phyloP scores from a whole-genome alignment of 306 rosid species.

The Heteromeles arbutifolia region DNA sequence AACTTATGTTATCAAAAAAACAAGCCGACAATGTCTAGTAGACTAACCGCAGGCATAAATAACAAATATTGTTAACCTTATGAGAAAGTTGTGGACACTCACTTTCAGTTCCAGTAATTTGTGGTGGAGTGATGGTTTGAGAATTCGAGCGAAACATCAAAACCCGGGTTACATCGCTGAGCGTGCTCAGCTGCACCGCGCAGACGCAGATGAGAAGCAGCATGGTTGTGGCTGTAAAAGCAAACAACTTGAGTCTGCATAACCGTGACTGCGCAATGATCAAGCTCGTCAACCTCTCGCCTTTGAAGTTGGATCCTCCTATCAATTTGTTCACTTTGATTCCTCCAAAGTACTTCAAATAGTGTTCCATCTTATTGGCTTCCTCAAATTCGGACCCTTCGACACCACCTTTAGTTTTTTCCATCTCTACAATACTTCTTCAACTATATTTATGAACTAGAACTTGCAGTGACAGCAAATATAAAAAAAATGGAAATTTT shows the following conservation, averaged over 20 bases:
- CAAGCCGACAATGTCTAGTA: not conserved
- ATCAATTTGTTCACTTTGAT: conserved; percentile 10
- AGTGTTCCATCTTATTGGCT: conserved; percentile 15
- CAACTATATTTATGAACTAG: not conserved
- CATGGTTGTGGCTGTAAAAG: conserved; percentile 21
- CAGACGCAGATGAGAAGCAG: conserved; percentile 31
- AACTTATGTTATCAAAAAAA: not conserved
- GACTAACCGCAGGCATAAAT: no score
- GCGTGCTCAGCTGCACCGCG: conserved; percentile 26
- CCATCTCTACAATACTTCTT: not conserved
- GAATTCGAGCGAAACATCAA: conserved; percentile 17
- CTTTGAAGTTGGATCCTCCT: conserved; percentile 15
- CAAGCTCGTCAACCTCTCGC: conserved; percentile 32
- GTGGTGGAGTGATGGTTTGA: conserved; percentile 5
- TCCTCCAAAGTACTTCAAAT: conserved; percentile 9
- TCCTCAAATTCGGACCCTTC: not conserved
- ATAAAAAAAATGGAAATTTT: not conserved
- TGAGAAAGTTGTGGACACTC: not conserved
- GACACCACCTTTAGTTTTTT: not conserved
- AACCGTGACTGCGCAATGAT: conserved; percentile 14
- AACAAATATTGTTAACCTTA: not conserved
- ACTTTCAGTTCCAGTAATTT: conserved; percentile 14
- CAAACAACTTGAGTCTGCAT: conserved; percentile 29
- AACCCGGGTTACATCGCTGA: conserved; percentile 11
- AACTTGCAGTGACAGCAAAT: not conserved